Percentiles rank a stretch among this genome's conserved stretches.
Evolutionary conservation across 768 basidiomycete species (phyloP).

Genomic region (Sutorius australiensis): DNA sequence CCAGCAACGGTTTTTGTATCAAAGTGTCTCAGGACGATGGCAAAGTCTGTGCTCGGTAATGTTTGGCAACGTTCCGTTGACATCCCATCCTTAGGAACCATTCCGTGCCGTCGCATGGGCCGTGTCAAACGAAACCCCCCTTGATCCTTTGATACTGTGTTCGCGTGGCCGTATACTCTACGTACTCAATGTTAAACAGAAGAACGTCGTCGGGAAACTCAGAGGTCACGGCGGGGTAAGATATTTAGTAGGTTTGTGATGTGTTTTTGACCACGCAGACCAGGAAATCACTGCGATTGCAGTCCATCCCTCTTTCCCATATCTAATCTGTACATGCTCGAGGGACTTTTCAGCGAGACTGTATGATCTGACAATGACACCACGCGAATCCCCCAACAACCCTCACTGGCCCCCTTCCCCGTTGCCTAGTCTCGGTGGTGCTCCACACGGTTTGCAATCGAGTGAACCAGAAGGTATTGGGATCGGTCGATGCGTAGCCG

Average conservation of each 20-base stretch:
- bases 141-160: constrained; percentile 60
- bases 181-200: constrained; percentile 45
- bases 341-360: constrained; percentile 67
- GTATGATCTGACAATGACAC: constrained; percentile 52
- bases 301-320: constrained; percentile 55
- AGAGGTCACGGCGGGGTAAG: constrained; percentile 74
- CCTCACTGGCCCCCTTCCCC: constrained; percentile 55
- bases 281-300: constrained; percentile 61
- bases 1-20: constrained; percentile 27
- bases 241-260: constrained; percentile 2
- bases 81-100: constrained; percentile 14
- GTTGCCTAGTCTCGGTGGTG: constrained; percentile 53
- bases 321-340: constrained; percentile 68
- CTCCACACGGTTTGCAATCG: constrained; percentile 65
- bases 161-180: constrained; percentile 53
- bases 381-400: constrained; percentile 40
- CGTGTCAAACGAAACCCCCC: constrained; percentile 39
- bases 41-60: constrained; percentile 13
- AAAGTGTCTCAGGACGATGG: constrained; percentile 31
- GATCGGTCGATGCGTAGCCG: constrained; percentile 52
- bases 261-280: constrained; percentile 31
- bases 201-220: constrained; percentile 43
- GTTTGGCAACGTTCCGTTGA: constrained; percentile 1
- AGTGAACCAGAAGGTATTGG: constrained; percentile 59
- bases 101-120: constrained; percentile 55